phyloP scores from a whole-genome alignment of 2,329 filamentous ascomycete species.

The Sphaerulina musiva region DNA sequence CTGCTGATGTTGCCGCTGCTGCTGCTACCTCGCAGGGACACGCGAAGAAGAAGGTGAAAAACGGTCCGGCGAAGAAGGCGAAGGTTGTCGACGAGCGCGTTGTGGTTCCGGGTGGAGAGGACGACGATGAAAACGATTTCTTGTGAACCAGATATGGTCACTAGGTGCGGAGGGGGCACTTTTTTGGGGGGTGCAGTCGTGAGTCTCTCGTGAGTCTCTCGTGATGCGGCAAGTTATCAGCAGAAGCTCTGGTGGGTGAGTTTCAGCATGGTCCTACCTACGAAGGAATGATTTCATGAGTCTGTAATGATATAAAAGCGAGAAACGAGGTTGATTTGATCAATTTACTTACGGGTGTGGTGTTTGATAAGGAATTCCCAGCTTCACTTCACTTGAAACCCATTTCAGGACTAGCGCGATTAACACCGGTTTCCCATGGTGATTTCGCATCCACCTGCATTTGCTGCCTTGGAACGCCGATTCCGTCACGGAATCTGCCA shows the following conservation, averaged over 20 bases:
- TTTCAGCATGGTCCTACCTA: too few relatives aligned
- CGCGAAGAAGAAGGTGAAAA: slow-evolving; percentile 1
- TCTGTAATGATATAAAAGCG: too few relatives aligned
- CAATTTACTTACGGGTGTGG: too few relatives aligned
- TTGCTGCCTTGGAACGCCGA: not conserved
- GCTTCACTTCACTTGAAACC: slow-evolving; percentile 5
- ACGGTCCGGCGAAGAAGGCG: slow-evolving; percentile 2
- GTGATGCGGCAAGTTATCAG: too few relatives aligned
- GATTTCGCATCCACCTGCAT: slow-evolving; percentile 3
- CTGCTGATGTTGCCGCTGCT: not conserved
- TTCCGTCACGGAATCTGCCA: not conserved
- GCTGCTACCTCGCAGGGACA: too few relatives aligned
- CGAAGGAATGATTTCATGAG: too few relatives aligned
- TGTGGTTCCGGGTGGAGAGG: not conserved
- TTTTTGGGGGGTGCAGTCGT: too few relatives aligned
- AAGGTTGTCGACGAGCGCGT: not conserved
- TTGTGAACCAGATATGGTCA: not conserved
- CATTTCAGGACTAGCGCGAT: not conserved
- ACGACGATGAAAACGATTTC: slow-evolving; percentile 3
- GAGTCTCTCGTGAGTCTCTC: too few relatives aligned
- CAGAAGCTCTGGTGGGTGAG: too few relatives aligned
- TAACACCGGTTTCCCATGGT: not conserved
- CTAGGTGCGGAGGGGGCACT: too few relatives aligned
- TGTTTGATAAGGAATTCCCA: not conserved
- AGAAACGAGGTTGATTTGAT: too few relatives aligned